These are phyloP conservation scores for Cercospora berteroae DNA, from an alignment of 2,329 filamentous ascomycete genomes.

Conservation along the genomic window DNA sequence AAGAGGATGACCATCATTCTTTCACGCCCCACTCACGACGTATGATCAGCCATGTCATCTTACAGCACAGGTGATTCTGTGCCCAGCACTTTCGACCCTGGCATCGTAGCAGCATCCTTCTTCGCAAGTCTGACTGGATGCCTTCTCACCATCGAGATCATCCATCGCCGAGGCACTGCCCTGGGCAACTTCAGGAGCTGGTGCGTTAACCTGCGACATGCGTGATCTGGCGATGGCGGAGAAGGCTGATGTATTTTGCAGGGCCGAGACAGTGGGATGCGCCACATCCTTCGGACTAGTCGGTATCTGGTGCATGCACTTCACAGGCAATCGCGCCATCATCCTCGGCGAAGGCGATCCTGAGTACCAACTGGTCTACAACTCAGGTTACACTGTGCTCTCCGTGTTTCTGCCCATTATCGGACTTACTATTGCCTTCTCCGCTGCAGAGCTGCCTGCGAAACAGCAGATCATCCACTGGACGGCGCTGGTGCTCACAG, in stretches of 20 bases:
- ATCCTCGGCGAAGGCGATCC: conserved; percentile 62
- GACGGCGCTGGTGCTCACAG: conserved; percentile 53
- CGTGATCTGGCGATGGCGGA: conserved; percentile 2
- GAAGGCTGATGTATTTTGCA: conserved; percentile 22
- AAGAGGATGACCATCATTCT: background rate
- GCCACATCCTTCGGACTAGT: conserved; percentile 48
- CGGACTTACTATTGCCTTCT: conserved; percentile 71
- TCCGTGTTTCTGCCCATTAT: conserved; percentile 79
- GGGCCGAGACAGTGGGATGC: conserved; percentile 44
- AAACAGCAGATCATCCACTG: conserved; percentile 34
- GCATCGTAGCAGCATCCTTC: conserved; percentile 67
- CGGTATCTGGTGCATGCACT: conserved; percentile 64
- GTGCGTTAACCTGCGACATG: conserved; percentile 21
- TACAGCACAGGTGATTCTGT: conserved; percentile 27
- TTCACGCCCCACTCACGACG: background rate
- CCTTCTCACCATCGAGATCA: conserved; percentile 74
- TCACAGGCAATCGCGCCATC: conserved; percentile 78
- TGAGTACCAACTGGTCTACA: conserved; percentile 69
- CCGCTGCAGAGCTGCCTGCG: conserved; percentile 56
- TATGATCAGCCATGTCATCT: conserved; percentile 6
- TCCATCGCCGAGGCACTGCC: conserved; percentile 57
- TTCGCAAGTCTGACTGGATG: conserved; percentile 72
- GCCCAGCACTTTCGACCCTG: conserved; percentile 47
- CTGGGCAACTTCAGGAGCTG: conserved; percentile 35
- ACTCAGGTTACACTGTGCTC: conserved; percentile 65